Evolutionary conservation across 2,329 filamentous ascomycete species (phyloP), one percentile per base, ranked within the genome.

Genomic region (Fusarium sp.): DNA sequence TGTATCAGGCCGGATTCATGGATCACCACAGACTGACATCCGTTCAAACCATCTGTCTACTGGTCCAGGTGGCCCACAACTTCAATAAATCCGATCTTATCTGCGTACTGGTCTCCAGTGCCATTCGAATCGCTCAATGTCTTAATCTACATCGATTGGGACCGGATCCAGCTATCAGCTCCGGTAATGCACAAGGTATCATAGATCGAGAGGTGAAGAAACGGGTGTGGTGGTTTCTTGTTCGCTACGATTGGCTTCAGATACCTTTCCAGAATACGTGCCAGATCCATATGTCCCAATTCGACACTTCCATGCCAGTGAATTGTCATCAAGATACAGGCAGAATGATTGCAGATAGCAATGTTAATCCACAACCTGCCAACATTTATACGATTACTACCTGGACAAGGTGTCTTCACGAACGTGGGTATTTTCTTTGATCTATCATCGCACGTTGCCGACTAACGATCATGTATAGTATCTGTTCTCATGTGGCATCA

Each of bases 221-320:
- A 21, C 25, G 42, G 5, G 11, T 60, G 0, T 60, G 57, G 57
- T 60, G 53, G 57, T 60, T 60, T 21, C 57, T 60, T 2, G 57
- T 58, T 3, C 57, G 57, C 4, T 60, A 60, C 10, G 57, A 58
- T n/a, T 60, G 57, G 57, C 14, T 60, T 9, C 53, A 60, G 5
- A 60, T 60, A 5, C 27, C 57, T 3, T 60, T 42, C 6, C 57
- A 60, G 7, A 60, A 60, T 14, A 60, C 53, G 2, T 60, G 57
- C 16, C 57, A 60, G 6, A 58, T 60, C 12, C 42, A 58, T 5
- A 25, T 12, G 1, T 18, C 53, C 0, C 53, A 60, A 18, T 60
- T 60, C 14, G 57, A 47, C 12, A 60, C 53, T 1, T 21, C 32
- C 0, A 42, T 58, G 7, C 53, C 57, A 0, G 5, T 14, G 1